Base-by-base conservation (phyloP, 148 eudicot species). In the Arctostaphylos glauca region DNA sequence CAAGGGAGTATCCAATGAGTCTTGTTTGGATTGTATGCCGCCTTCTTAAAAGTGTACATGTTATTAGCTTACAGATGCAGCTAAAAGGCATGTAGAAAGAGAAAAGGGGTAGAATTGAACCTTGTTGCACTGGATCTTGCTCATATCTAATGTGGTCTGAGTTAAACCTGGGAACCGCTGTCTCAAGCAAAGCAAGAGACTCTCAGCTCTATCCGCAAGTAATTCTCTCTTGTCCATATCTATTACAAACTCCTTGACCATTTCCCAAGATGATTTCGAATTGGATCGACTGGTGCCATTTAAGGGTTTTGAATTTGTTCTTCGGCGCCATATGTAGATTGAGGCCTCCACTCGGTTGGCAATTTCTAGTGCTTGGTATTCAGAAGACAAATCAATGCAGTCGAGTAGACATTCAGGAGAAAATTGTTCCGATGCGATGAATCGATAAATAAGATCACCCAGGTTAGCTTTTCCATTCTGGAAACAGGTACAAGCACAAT, bases 71-170 rank as follows among this genome's bases (percentile, higher is more conserved):
- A 66, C 25, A 74, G 52, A 50, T 23, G 43, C 19, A 54, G n/a
- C 43, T 46, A 19, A 21, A 73, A 59, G 18, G 49, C 49, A 71
- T 47, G 68, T 21, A 73, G 4, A 59, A 72, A 50, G 79, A 15
- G 43, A 41, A 21, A 66, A 43, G 18, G 5, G 38, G 48, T 16
- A 53, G 21, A 73, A 78, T 5, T 59, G 50, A 76, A 90, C 96
- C 94, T 88, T 89, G 89, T 93, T 93, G 84, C 81, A 85, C 74
- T 93, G 94, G 47, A 93, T 91, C 76, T 93, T 93, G 87, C 87
- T 91, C 86, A 87, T 91, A 85, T 93, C 96, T 19, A 93, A 86
- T 50, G 92, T 81, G 48, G 94, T 90, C 84, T 91, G 96, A 76
- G 93, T 85, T n/a, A 93, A 89, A 21, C 93, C 94, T 48, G 94